Evolutionary conservation across 2,329 filamentous ascomycete genomes (phyloP).

Genomic region (Stachybotrys elegans): DNA sequence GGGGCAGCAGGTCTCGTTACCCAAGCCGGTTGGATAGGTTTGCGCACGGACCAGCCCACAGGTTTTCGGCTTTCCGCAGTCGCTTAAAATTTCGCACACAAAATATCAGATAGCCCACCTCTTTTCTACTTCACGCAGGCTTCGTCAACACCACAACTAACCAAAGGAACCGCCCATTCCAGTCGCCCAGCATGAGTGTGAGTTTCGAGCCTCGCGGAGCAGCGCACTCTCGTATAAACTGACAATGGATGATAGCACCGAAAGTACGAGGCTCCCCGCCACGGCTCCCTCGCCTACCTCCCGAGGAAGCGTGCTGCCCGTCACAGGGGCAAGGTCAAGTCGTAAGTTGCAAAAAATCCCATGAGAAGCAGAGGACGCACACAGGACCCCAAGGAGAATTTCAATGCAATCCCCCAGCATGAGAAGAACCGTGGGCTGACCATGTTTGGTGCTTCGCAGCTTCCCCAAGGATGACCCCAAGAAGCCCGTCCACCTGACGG

Average conservation of each 20-base stretch:
- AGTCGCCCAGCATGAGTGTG: constrained; percentile 37
- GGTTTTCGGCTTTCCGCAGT: too few species aligned
- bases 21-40: constrained; percentile 7
- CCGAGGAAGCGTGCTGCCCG: constrained; percentile 89
- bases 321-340: constrained; percentile 97
- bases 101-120: constrained; percentile 22
- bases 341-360: constrained; percentile 53
- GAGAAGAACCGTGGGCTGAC: constrained; percentile 17
- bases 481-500: constrained; percentile 98
- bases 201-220: constrained; percentile 17
- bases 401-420: constrained; percentile 2
- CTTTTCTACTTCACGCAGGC: constrained; percentile 27
- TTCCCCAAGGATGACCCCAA: constrained; percentile 99
- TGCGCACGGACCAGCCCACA: not conserved
- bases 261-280: constrained; percentile 79
- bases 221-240: constrained; percentile 20
- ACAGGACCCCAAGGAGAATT: too few species aligned
- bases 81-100: constrained; percentile 36
- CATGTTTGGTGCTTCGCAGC: constrained; percentile 45
- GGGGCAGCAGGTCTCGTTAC: not conserved
- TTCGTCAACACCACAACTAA: constrained; percentile 31
- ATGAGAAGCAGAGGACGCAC: constrained; percentile 3
- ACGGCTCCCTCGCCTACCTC: constrained; percentile 87
- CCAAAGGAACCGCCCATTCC: constrained; percentile 29
- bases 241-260: constrained; percentile 37